These are phyloP conservation scores for Lasiosphaeria miniovina DNA, from an alignment of 495 filamentous ascomycete species.

Conservation along the genomic window DNA sequence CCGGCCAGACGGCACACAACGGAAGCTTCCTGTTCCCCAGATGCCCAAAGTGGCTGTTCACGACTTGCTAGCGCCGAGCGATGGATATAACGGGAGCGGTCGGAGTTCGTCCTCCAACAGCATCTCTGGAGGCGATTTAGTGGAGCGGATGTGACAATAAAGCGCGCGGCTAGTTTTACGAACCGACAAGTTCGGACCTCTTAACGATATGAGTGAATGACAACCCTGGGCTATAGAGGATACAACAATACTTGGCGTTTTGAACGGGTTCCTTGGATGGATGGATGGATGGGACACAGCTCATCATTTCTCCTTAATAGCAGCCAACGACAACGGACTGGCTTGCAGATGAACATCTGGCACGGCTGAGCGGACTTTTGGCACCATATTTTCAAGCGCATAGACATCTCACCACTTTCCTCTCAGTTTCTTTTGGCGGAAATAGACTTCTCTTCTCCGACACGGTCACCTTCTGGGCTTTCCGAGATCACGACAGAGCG, in stretches of 20 bases:
- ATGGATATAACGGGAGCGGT: conserved; percentile 55
- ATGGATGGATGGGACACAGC: background rate
- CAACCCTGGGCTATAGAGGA: conserved; percentile 24
- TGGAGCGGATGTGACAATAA: conserved; percentile 33
- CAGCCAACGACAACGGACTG: background rate
- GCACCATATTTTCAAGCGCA: background rate
- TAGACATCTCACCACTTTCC: conserved; percentile 13
- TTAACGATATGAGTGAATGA: conserved; percentile 31
- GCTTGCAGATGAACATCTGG: background rate
- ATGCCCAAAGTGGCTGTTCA: conserved; percentile 87
- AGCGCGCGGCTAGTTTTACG: background rate
- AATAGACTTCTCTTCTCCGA: background rate
- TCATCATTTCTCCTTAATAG: conserved; percentile 10
- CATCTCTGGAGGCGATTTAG: conserved; percentile 42
- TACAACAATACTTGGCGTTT: conserved; percentile 25
- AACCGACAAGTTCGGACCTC: conserved; percentile 4
- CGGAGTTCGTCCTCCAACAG: conserved; percentile 49
- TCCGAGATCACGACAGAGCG: too few species aligned
- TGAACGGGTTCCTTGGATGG: conserved; percentile 16
- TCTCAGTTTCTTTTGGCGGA: background rate
- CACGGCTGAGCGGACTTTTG: background rate
- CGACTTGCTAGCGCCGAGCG: conserved; percentile 69
- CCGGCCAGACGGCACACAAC: conserved; percentile 76
- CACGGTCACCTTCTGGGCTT: too few species aligned
- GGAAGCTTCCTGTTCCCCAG: conserved; percentile 91